Conservation (phyloP, 176 grass and related monocot genomes). For the Pontederia paniculata region DNA sequence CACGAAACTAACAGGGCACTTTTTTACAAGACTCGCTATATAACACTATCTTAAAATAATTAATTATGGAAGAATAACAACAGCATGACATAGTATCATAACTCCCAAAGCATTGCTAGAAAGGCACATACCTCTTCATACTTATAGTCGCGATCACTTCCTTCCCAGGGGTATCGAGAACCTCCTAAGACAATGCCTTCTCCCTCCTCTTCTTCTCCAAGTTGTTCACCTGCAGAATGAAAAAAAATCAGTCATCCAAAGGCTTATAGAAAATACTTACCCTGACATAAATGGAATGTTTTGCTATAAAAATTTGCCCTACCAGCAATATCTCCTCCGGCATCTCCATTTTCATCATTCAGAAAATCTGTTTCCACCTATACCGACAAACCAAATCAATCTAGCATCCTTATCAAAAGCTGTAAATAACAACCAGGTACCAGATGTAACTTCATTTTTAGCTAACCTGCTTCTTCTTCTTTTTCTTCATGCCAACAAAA, state of each 20-base stretch:
- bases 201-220: constrained; percentile 61
- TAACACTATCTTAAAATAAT: no score
- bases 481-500: constrained; percentile 69
- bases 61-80: no score
- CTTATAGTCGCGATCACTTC: constrained; percentile 51
- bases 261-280: neutral
- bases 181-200: constrained; percentile 50
- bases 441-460: neutral
- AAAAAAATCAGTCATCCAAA: neutral
- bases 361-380: constrained; percentile 57
- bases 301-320: neutral
- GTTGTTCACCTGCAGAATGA: constrained; percentile 31
- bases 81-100: no score
- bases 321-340: constrained; percentile 32
- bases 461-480: constrained; percentile 68
- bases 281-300: neutral
- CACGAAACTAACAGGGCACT: no score
- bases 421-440: neutral
- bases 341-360: constrained; percentile 28
- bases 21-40: no score
- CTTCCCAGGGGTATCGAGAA: constrained; percentile 67
- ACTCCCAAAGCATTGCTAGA: no score
- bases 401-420: neutral
- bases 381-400: constrained; percentile 18
- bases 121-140: constrained; percentile 46